Evolutionary conservation across 192 early-diverging fungal genomes (phyloP), one percentile per base, ranked within the genome.

Genomic region (Coemansia sp.): DNA sequence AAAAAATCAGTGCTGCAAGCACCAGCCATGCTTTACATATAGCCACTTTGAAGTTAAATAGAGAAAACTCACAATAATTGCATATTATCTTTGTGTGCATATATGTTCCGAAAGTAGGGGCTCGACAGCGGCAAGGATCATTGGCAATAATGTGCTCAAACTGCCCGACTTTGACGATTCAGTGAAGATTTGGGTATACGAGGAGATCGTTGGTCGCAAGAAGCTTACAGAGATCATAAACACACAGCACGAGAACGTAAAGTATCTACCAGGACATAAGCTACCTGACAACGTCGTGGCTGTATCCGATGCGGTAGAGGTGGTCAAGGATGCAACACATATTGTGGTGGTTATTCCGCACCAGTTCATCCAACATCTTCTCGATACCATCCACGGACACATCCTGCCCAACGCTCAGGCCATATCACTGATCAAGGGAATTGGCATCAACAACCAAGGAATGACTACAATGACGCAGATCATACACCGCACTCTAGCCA

Each of bases 161-260:
- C 86, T 87, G 41, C 69, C 84, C 44, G 64, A 66, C 49, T 96
- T 94, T 82, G 90, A 94, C 78, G 60, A 73, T 25, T 82, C 88
- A 41, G 93, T 96, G 57, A 87, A 86, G 54, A 93, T 94, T 88
- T 98, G 94, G 94, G 97, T 98, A 19, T 94, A 88, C 82, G 94
- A 98, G 74, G 97, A 98, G 75, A 54, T 89, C 30, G 79, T 94
- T 41, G 77, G 94, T 50, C 93, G 91, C 41, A 69, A 88, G 58
- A 91, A 91, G 41, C 85, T 98, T 30, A 93, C 94, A 14, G 91
- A 97, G 12, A 89, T 97, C 66, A 97, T 98, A 82, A 98, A 98
- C 85, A 88, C 83, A 21, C 73, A 85, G 57, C 95, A 97, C 78
- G 94, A 93, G 78, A 98, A 97, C 73, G 88, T 88, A 64, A 92